Evolutionary conservation across 164 flowering plant species (phyloP), one percentile per base, ranked within the genome.

Genomic region (Warburgia ugandensis): DNA sequence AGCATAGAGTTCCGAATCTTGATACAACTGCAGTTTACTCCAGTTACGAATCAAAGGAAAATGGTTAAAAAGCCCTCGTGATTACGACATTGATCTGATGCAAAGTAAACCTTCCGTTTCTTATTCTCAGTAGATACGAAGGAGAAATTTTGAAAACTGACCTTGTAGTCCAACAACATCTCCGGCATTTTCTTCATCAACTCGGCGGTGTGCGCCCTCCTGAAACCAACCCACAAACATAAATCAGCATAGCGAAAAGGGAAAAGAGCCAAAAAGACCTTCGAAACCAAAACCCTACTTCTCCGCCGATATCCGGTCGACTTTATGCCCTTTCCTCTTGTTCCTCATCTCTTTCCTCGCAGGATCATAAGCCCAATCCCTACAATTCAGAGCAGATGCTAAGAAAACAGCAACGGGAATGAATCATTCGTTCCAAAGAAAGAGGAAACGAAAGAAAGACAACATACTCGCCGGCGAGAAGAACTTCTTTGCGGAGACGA

Each of bases 161-260:
- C 63, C 50, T 78, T 79, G 77, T 83, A 83, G 29, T 70, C 95
- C 26, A 82, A 71, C 59, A 87, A 63, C 88, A 77, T 83, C 1
- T 74, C 66, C 0, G 97, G 95, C 97, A 91, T 87, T 61, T 80
- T 75, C 76, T 77, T 69, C 98, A 91, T 91, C 66, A 91, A 54
- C 44, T 69, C 77, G 23, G 76, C 91, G 23, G 98, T 91, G 41
- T 81, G 70, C 21, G 71, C 98, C 21, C 63, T 59, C 63, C 63
- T 59, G 38, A 44, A 31, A 31, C n/a, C 5, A 43, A 59, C 19
- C 33, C 32, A 16, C 26, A 4, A 1, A 10, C 17, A 35, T n/a
- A 40, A 43, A 13, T 20, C 2, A 23, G 20, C 40, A 32, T 0
- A 9, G 14, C 3, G 6, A 31, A 11, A 6, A 31, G 17, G 27